phyloP scores from a whole-genome alignment of 148 eudicot species.

The Nepenthes gracilis region DNA sequence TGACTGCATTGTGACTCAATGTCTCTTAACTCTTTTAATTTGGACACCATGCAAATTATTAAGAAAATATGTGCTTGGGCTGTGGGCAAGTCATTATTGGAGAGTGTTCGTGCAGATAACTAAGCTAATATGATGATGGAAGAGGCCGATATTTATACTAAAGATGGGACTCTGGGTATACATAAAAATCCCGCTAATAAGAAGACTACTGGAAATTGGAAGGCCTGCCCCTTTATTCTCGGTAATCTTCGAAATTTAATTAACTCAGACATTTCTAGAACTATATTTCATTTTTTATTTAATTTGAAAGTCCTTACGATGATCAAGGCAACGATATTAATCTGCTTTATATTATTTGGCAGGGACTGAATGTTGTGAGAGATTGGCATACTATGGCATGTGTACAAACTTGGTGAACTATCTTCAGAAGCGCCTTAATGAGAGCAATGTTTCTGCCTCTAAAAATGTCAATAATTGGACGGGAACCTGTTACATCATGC shows the following conservation, averaged over 20 bases:
- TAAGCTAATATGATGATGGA: neutral
- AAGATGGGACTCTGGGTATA: slow-evolving; percentile 11
- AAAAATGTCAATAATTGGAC: slow-evolving; percentile 16
- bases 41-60: no score
- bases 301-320: neutral
- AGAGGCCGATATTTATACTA: slow-evolving; percentile 9
- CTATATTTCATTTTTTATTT: neutral
- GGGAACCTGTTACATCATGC: slow-evolving; percentile 15
- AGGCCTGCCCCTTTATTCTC: slow-evolving; percentile 15
- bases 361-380: slow-evolving; percentile 16
- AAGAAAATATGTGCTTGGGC: no score
- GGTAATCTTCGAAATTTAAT: slow-evolving; percentile 1
- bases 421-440: slow-evolving; percentile 5
- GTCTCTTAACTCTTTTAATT: no score
- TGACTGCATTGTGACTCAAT: no score
- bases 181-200: slow-evolving; percentile 10
- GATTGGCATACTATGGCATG: slow-evolving; percentile 16
- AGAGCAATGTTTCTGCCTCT: slow-evolving; percentile 9
- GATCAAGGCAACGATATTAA: no score
- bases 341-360: neutral
- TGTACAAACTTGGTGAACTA: slow-evolving; percentile 13
- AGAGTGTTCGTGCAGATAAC: neutral
- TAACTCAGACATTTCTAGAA: neutral
- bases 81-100: no score
- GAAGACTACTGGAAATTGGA: slow-evolving; percentile 14